Evolutionary conservation across 352 stramenopile genomes (phyloP), one percentile per base, ranked within the genome.

Genomic region (Thraustochytrium striatum): DNA sequence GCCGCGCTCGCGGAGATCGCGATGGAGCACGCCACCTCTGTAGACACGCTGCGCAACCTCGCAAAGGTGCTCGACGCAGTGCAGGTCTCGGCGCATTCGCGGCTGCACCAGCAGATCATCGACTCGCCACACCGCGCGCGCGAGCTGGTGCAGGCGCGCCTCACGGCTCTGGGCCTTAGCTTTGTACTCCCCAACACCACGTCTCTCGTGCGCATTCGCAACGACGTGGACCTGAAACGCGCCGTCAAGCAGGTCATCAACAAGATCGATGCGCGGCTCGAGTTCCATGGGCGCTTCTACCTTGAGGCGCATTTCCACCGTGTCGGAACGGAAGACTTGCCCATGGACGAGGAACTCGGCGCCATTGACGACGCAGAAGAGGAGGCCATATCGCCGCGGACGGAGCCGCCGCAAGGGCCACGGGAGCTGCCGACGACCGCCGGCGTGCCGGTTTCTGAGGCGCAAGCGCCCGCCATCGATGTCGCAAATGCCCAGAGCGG

Each of bases 251-350:
- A 75, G 36, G 30, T 75, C 5, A 30, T 75, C 5, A 11, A 61
- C 19, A 72, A 75, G 39, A 8, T 38, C 11, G 25, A 28, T 28
- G 65, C 11, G 11, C 65, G 65, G n/a, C 19, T 75, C 32, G 43
- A 75, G 16, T 75, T 61, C 36, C 32, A 75, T 32, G 65, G 65
- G 3, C 16, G 65, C 8, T 75, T 75, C 30, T 75, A 68, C 65
- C 61, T 75, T 70, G 65, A 75, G 41, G 8, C 61, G 11, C 65
- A 75, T 61, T 30, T 38, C 21, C 65, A 75, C 25, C 25, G 68
- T 25, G 7, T 75, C 32, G 52, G 28, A n/a, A 43, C 47, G 21
- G 21, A 21, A 19, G 30, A 41, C 16, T 7, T 75, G 21, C 65
- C 65, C 16, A 11, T 28, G 3, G 43, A 75, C 25, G 41, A 55